Evolutionary conservation across 164 flowering plant genomes (phyloP), one percentile per base, ranked within the genome.

Genomic region (Pachysandra terminalis): DNA sequence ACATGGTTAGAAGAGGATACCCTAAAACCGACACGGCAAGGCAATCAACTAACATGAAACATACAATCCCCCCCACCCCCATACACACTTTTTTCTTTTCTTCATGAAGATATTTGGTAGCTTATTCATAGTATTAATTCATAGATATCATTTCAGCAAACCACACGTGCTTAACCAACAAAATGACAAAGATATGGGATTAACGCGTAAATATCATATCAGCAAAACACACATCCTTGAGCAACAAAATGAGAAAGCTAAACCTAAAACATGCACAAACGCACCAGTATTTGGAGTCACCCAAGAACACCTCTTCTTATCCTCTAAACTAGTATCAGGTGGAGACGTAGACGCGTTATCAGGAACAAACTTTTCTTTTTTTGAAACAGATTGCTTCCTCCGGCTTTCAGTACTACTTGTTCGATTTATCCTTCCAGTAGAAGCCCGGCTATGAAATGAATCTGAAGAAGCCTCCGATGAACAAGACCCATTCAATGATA

Each of bases 221-320:
- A 54, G 19, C 56, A 54, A 54, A 21, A 54, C 22, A 40, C 45
- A 40, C 5, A 21, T 16, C 13, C 19, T 54, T 21, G 19, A 9
- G 19, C 56, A 16, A 6, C 19, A 55, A 6, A n/a, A 55, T 17
- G 25, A 55, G 24, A 56, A 71, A 10, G 1, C 37, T 21, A 45
- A 48, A 17, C n/a, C n/a, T n/a, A n/a, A 65, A 40, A 41, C 17
- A 26, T 28, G 27, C 37, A 32, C 37, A 32, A 72, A 61, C 70
- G 51, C 78, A 89, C 97, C 97, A 7, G 93, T 80, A 68, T 82
- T 87, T 1, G 86, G 74, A 1, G 97, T 91, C 49, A 87, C 86
- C 97, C 97, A 91, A 72, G 87, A 81, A 72, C 97, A 91, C 66
- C 93, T 79, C 77, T 77, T 87, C 73, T 83, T 86, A 6, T 41